A percentile compares a stretch with the other conserved stretches of the same genome.
Evolutionary conservation across 1,139 yeast species (phyloP).

Genomic region (Geotrichum macrosporum): DNA sequence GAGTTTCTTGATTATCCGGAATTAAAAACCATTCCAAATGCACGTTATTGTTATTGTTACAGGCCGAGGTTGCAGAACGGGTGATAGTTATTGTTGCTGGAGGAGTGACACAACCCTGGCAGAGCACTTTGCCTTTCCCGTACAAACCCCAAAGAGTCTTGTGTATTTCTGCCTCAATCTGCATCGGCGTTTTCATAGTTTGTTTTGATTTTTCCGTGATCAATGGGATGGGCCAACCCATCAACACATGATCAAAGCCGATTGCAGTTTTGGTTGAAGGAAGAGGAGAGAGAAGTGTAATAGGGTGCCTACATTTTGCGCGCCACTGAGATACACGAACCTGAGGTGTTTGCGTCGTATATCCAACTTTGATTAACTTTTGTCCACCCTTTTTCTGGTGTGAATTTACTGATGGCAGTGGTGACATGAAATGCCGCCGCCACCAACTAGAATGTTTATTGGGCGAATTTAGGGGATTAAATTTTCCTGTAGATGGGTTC

Average conservation of each 20-base stretch:
- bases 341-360: conserved; percentile 30
- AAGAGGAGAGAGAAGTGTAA: conserved; percentile 23
- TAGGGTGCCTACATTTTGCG: conserved; percentile 31
- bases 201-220: neutral
- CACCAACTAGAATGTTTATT: neutral
- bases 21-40: conserved; percentile 35
- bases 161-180: conserved; percentile 28
- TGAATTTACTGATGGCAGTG: neutral
- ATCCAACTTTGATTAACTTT: conserved; percentile 35
- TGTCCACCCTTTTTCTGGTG: conserved; percentile 2
- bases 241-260: neutral
- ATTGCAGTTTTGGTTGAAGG: too few species aligned
- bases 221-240: neutral
- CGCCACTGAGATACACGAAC: conserved; percentile 33
- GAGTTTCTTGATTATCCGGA: conserved; percentile 21
- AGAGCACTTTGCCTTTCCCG: conserved; percentile 33
- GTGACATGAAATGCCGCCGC: neutral
- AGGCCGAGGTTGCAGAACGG: too few species aligned
- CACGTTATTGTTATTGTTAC: conserved; percentile 8
- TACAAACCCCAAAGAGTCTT: conserved; percentile 26
- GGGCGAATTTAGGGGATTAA: neutral
- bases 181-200: neutral
- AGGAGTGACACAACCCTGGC: conserved; percentile 29
- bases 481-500: neutral
- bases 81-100: too few species aligned